phyloP scores from a whole-genome alignment of 192 early-diverging fungal species.

The Rhizoclosmatium globosum region DNA sequence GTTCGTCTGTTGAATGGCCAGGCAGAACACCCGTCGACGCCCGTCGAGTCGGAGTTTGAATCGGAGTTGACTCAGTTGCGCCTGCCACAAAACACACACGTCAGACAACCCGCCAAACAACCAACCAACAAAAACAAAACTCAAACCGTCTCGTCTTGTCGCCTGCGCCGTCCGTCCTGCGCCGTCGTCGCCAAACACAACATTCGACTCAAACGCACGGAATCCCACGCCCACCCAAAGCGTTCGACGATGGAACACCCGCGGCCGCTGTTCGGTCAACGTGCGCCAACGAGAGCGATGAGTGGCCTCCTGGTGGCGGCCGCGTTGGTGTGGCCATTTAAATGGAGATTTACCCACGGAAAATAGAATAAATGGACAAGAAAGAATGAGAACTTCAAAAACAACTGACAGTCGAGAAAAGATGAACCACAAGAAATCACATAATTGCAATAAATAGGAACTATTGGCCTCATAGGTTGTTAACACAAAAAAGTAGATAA shows the following conservation, averaged over 20 bases:
- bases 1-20: not conserved
- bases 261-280: not conserved
- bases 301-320: not conserved
- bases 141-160: not conserved
- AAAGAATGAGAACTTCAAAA: too few species aligned
- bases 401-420: too few species aligned
- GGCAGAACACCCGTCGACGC: not conserved
- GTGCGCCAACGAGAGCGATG: not conserved
- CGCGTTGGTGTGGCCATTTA: not conserved
- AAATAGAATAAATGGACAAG: too few species aligned
- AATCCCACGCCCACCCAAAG: not conserved
- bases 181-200: constrained; percentile 23
- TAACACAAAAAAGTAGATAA: too few species aligned
- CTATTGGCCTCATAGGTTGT: too few species aligned
- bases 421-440: too few species aligned
- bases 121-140: not conserved
- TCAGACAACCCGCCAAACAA: too few species aligned
- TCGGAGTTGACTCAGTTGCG: not conserved
- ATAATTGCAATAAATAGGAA: too few species aligned
- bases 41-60: not conserved
- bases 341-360: too few species aligned
- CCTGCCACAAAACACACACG: not conserved
- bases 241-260: not conserved
- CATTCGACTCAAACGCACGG: constrained; percentile 4
- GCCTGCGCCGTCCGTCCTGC: not conserved